phyloP scores from a whole-genome alignment of 345 rosid species.

The Eucalyptus curtisii region DNA sequence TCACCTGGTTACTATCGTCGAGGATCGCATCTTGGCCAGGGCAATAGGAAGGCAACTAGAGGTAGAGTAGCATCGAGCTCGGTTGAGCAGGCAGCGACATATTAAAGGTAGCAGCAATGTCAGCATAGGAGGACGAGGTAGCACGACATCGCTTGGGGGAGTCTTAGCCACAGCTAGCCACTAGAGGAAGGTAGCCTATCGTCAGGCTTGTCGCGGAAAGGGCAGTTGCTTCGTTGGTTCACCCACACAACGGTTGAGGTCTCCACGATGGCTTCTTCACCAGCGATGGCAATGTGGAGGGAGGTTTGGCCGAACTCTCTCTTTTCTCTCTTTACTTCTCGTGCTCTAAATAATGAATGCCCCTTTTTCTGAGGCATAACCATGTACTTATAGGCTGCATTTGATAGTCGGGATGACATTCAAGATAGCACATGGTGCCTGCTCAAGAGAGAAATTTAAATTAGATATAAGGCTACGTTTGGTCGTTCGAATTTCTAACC shows the following conservation, averaged over 20 bases:
- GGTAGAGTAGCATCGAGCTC: not conserved
- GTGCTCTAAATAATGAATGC: not conserved
- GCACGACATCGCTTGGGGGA: too few species aligned
- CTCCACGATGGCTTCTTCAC: not conserved
- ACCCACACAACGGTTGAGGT: not conserved
- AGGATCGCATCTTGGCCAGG: too few species aligned
- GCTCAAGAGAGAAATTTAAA: too few species aligned
- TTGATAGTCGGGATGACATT: too few species aligned
- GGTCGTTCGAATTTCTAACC: too few species aligned
- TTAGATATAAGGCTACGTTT: too few species aligned
- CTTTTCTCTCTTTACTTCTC: not conserved
- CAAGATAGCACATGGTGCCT: too few species aligned
- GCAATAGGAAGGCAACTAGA: too few species aligned
- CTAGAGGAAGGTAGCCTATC: not conserved
- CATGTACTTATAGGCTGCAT: too few species aligned
- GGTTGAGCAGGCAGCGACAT: not conserved
- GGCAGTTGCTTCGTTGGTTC: not conserved
- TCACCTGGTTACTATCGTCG: too few species aligned
- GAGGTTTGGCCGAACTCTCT: not conserved
- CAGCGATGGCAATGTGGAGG: not conserved
- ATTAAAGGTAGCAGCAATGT: not conserved
- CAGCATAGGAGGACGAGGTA: too few species aligned
- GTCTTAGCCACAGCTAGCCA: not conserved
- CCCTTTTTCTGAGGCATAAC: not conserved
- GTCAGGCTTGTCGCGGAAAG: not conserved